These are phyloP conservation scores for Jatropha podagrica DNA, from an alignment of 441 rosid species.

Conservation along the genomic window DNA sequence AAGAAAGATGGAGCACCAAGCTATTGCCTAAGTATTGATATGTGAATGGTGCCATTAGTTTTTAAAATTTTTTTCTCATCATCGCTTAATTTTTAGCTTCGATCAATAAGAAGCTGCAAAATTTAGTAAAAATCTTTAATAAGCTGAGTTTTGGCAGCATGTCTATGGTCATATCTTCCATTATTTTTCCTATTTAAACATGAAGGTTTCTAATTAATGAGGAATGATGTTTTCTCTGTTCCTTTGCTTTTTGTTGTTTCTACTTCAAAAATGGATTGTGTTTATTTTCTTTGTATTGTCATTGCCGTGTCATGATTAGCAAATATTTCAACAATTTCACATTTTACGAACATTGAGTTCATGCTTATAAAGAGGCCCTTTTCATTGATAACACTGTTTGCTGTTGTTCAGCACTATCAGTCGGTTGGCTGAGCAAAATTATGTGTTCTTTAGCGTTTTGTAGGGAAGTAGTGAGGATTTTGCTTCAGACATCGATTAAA, in stretches of 20 bases:
- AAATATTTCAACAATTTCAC: background rate
- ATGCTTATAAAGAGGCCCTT: background rate
- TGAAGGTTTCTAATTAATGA: background rate
- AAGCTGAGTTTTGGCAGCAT: slow-evolving; percentile 4
- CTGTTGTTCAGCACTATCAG: background rate
- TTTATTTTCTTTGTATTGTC: too few species aligned
- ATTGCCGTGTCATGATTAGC: background rate
- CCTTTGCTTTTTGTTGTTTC: background rate
- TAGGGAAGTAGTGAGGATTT: background rate
- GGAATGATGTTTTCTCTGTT: background rate
- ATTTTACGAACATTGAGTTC: slow-evolving; percentile 6
- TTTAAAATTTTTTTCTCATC: background rate
- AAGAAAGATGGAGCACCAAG: background rate
- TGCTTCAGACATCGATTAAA: background rate
- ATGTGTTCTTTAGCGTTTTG: slow-evolving; percentile 12
- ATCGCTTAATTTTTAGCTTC: background rate
- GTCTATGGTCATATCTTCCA: background rate
- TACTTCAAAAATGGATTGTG: slow-evolving; percentile 7
- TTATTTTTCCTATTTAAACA: background rate
- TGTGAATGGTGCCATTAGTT: background rate
- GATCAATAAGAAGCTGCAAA: background rate
- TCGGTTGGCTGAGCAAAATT: background rate
- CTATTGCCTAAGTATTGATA: background rate
- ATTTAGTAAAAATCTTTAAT: background rate
- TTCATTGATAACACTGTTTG: background rate